Percentiles rank a stretch among this genome's conserved stretches.
phyloP scores from a whole-genome alignment of 192 early-diverging fungal species.

The Linnemannia hyalina region DNA sequence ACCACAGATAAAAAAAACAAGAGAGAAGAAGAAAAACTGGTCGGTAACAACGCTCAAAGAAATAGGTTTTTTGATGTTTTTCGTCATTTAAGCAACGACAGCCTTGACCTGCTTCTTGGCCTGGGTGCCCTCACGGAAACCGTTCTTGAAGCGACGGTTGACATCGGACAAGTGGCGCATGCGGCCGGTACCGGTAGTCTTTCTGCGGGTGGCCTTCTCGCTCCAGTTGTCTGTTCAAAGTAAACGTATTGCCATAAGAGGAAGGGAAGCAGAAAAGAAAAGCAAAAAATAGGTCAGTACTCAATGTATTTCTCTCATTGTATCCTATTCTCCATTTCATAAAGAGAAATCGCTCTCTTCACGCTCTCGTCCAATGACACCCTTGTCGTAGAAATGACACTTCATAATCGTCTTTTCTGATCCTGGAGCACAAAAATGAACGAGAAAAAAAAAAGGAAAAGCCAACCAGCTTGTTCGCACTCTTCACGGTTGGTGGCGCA shows the following conservation, averaged over 20 bases:
- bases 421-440: not conserved
- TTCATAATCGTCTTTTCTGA: not conserved
- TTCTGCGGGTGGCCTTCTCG: slow-evolving; percentile 96
- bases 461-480: not conserved
- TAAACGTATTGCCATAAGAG: not conserved
- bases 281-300: not conserved
- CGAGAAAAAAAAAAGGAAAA: not conserved
- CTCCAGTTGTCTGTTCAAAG: slow-evolving; percentile 87
- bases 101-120: slow-evolving; percentile 58
- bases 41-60: slow-evolving; percentile 1
- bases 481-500: not conserved
- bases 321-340: not conserved
- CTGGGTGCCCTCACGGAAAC: slow-evolving; percentile 89
- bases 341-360: not conserved
- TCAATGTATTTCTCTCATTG: not conserved
- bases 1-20: not conserved
- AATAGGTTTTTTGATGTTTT: slow-evolving; percentile 11
- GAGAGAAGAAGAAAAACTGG: not conserved
- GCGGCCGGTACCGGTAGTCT: slow-evolving; percentile 99
- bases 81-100: slow-evolving; percentile 37
- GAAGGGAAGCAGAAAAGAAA: slow-evolving; percentile 7
- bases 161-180: slow-evolving; percentile 97
- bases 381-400: not conserved
- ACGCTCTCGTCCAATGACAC: not conserved
- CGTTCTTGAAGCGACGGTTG: slow-evolving; percentile 94